phyloP scores from a whole-genome alignment of 2,329 filamentous ascomycete genomes.

The Talaromyces islandicus region DNA sequence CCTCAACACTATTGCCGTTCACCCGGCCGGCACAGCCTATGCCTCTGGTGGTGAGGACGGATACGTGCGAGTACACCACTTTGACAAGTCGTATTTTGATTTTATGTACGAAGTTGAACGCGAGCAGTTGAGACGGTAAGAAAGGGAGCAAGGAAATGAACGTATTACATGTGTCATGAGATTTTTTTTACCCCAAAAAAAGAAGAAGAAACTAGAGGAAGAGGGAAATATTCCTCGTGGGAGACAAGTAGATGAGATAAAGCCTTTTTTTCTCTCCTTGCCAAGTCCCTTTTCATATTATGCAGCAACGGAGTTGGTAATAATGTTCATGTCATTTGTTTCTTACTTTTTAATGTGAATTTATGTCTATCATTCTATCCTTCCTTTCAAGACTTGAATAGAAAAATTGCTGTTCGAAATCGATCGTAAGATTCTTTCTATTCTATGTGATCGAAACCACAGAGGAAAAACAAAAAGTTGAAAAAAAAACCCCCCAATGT shows the following conservation, averaged over 20 bases:
- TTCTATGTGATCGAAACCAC: not conserved
- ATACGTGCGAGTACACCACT: conserved; percentile 96
- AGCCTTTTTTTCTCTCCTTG: not conserved
- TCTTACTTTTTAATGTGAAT: not conserved
- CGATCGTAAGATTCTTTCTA: not conserved
- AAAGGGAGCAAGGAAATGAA: not conserved
- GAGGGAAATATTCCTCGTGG: not conserved
- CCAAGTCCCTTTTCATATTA: not conserved
- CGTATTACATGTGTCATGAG: not conserved
- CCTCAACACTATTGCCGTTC: conserved; percentile 90
- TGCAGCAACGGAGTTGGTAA: conserved; percentile 1
- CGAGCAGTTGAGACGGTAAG: conserved; percentile 53
- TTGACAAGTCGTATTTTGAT: conserved; percentile 97
- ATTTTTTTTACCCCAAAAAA: not conserved
- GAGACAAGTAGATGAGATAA: not conserved
- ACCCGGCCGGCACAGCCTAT: conserved; percentile 87
- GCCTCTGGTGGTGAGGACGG: conserved; percentile 96
- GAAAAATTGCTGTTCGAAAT: not conserved
- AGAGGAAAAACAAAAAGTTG: not conserved
- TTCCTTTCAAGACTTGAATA: not conserved
- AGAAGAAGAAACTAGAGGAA: not conserved
- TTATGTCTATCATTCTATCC: not conserved
- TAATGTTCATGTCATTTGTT: not conserved
- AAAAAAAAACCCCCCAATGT: not conserved
- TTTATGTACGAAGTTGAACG: conserved; percentile 98